Evolutionary conservation across 805 yeast species (phyloP), one percentile per base, ranked within the genome.

Genomic region (Cyberlindnera veronae): DNA sequence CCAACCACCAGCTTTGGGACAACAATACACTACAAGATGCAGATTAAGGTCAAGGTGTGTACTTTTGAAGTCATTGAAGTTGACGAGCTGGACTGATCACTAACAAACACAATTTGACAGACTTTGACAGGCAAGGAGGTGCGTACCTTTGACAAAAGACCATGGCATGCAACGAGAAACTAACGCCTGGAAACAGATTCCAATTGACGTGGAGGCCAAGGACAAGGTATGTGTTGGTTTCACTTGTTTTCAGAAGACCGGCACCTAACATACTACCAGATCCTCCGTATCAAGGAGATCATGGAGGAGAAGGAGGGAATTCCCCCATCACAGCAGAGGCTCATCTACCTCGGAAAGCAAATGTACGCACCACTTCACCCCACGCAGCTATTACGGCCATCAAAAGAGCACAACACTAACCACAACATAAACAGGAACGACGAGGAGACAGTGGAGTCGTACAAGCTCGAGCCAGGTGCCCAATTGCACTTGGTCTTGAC

Each of bases 261-360:
- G 10, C 13, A 14, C 19, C 34, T 32, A 32, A 61, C 51, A 56
- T 55, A 54, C 58, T 3, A 23, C n/a, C 15, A 51, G 75, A 69
- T 86, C 43, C 74, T 78, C 46, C 77, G 83, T 35, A 79, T 91
- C 64, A 91, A 91, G 64, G 97, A 91, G 60, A 76, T 84, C 59
- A 78, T 91, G 68, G 98, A 93, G 62, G 96, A 91, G 58, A 87
- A 87, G 55, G 98, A 91, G 61, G 99, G 98, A 2, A 91, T 91
- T 41, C 96, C 98, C 3, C 97, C 98, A 10, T 79, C 85, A 22
- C 99, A 91, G 66, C 99, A 93, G 64, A 77, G 96, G 51, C 77
- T 91, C 50, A 82, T 91, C 54, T 88, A 76, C 64, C 81, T 84
- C 41, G 99, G 99, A 16, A 85, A 87, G 51, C 97, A 91, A 67